Evolutionary conservation across 768 basidiomycete genomes (phyloP).

Genomic region (Chalciporus chontae): DNA sequence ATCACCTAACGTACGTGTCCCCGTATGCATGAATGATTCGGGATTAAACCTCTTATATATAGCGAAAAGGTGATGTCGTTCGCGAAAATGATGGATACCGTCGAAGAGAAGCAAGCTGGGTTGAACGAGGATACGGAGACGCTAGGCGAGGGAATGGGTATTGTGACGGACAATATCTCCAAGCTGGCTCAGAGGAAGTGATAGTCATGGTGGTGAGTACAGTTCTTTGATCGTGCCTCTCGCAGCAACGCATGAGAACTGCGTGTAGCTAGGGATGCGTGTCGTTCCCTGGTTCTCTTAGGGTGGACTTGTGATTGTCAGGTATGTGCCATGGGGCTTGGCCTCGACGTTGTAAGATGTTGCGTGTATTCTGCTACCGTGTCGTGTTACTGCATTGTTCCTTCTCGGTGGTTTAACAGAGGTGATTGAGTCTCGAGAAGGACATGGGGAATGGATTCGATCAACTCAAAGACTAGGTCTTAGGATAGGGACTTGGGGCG

Average conservation of each 20-base stretch:
- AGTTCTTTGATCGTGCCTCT: neutral
- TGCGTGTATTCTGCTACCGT: too few species aligned
- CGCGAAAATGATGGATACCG: constrained; percentile 16
- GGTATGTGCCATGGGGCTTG: neutral
- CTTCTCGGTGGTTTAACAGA: too few species aligned
- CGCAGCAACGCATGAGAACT: neutral
- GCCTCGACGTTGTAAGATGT: too few species aligned
- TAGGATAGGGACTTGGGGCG: too few species aligned
- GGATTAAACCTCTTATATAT: constrained; percentile 6
- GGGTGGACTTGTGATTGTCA: neutral
- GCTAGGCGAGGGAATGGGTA: constrained; percentile 13
- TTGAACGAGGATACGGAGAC: constrained; percentile 18
- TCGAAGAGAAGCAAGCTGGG: constrained; percentile 20
- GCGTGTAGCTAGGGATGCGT: too few species aligned
- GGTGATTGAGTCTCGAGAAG: too few species aligned
- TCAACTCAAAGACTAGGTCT: neutral
- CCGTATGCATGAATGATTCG: neutral
- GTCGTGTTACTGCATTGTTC: too few species aligned
- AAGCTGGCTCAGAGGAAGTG: constrained; percentile 17
- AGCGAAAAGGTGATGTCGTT: constrained; percentile 23
- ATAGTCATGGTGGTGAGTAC: neutral
- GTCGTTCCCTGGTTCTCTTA: too few species aligned
- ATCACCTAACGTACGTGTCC: constrained; percentile 24
- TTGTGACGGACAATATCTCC: constrained; percentile 23
- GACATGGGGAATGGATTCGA: neutral